These are phyloP conservation scores for Castanea sativa DNA, from an alignment of 306 rosid genomes.

Conservation along the genomic window DNA sequence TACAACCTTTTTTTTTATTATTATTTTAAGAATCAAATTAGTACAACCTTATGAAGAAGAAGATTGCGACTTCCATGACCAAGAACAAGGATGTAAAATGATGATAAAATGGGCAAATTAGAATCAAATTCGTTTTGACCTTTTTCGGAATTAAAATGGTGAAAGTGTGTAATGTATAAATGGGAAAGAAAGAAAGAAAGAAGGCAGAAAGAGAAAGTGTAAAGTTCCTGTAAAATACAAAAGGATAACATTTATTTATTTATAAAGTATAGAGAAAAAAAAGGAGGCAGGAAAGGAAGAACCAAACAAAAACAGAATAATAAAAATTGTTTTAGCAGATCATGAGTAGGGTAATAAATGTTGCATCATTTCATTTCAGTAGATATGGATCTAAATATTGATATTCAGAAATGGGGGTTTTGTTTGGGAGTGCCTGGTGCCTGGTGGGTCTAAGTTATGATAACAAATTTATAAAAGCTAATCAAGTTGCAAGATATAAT, in stretches of 20 bases:
- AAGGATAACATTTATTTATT: conserved; percentile 27
- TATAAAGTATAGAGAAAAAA: conserved; percentile 20
- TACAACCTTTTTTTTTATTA: too few species aligned
- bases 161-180: conserved; percentile 32
- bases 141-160: conserved; percentile 16
- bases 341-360: conserved; percentile 37
- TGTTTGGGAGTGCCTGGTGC: conserved; percentile 60
- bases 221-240: conserved; percentile 43
- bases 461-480: conserved; percentile 34
- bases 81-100: too few species aligned
- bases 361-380: conserved; percentile 45
- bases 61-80: too few species aligned
- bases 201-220: conserved; percentile 68
- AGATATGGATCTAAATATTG: conserved; percentile 49
- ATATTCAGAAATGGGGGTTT: conserved; percentile 38
- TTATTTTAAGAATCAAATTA: too few species aligned
- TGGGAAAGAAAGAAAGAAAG: conserved; percentile 48
- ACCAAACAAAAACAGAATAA: conserved; percentile 43
- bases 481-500: conserved; percentile 27
- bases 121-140: too few species aligned
- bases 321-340: conserved; percentile 43
- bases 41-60: too few species aligned
- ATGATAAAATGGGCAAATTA: too few species aligned
- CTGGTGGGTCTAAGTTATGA: conserved; percentile 59
- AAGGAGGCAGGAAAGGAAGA: conserved; percentile 38